Evolutionary conservation across 164 flowering plant genomes (phyloP), one percentile per base, ranked within the genome.

Genomic region (Piper longum): DNA sequence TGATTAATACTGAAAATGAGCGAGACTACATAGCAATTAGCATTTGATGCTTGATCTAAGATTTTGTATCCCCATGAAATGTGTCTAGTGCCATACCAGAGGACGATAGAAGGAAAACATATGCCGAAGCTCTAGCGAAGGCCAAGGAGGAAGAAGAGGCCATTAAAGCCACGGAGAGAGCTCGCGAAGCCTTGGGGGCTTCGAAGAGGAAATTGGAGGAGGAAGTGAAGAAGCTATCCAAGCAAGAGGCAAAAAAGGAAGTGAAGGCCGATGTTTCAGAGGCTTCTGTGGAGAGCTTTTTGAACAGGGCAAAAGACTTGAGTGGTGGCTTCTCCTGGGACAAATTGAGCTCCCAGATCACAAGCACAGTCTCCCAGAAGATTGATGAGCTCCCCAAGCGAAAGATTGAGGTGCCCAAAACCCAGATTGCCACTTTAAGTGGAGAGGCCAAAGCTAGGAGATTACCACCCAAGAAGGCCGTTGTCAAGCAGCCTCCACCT

Each of bases 61-160:
- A 51, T 14, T 62, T 59, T 40, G 39, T 59, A 39, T 11, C n/a
- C 5, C 36, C 13, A 59, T 16, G 11, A 39, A 44, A 40, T 16
- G 7, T 42, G 51, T 18, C 26, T 68, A 93, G 99, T 60, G 80
- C 72, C 48, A 87, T 93, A 64, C 92, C 97, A 17, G 95, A 83
- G 78, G 99, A 93, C 74, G 84, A 84, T 39, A 80, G 99, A 76
- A 88, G 99, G 70, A 74, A 81, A 72, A 91, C 81, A 0, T 87
- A 81, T 60, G 81, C 84, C 39, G 99, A 88, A 75, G 76, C 81
- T 40, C 7, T 74, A 36, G 89, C 86, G 16, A 87, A 79, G 72
- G 86, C 81, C 8, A 83, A 82, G 74, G 92, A 91, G 2, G 97
- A 93, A 72, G 93, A 86, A 67, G 97, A 80, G 71, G 90, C 86